These are phyloP conservation scores for Monosporascus sp. DNA, from an alignment of 2,329 filamentous ascomycete genomes.

Conservation along the genomic window DNA sequence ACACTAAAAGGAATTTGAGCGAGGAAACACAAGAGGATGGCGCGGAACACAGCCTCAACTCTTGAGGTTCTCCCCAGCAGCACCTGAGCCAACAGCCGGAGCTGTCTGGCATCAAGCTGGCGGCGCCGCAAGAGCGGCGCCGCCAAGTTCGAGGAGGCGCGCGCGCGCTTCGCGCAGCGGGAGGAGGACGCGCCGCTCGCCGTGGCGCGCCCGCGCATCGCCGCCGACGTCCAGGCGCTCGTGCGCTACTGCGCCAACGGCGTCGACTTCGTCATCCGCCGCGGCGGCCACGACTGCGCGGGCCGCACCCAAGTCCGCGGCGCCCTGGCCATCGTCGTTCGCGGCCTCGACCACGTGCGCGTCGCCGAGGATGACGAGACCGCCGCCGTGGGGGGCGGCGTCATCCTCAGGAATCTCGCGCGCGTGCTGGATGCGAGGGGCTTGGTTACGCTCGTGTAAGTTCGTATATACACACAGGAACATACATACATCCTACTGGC, in stretches of 20 bases:
- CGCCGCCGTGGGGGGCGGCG: constrained; percentile 31
- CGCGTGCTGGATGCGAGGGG: constrained; percentile 22
- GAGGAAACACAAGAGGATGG: not conserved
- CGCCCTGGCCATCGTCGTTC: constrained; percentile 32
- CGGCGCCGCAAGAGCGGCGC: not conserved
- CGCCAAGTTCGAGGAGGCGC: constrained; percentile 12
- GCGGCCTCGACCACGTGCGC: constrained; percentile 27
- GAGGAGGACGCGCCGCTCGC: constrained; percentile 6
- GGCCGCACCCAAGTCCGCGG: constrained; percentile 25
- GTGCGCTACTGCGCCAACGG: constrained; percentile 12
- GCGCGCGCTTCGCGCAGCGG: constrained; percentile 10
- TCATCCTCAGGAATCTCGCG: constrained; percentile 24
- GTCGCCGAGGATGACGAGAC: constrained; percentile 22
- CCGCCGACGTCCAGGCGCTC: constrained; percentile 13
- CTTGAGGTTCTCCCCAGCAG: not conserved
- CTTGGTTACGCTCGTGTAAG: constrained; percentile 23
- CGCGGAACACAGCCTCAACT: not conserved
- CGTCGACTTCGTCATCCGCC: constrained; percentile 23
- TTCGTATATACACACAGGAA: not conserved
- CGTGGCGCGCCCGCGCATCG: constrained; percentile 15
- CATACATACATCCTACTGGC: too few relatives aligned
- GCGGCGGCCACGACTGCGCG: constrained; percentile 31
- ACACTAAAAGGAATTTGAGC: too few relatives aligned
- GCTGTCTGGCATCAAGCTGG: not conserved
- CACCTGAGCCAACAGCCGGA: not conserved